phyloP scores from a whole-genome alignment of 2,329 filamentous ascomycete genomes.

The Nemania bipapillata region DNA sequence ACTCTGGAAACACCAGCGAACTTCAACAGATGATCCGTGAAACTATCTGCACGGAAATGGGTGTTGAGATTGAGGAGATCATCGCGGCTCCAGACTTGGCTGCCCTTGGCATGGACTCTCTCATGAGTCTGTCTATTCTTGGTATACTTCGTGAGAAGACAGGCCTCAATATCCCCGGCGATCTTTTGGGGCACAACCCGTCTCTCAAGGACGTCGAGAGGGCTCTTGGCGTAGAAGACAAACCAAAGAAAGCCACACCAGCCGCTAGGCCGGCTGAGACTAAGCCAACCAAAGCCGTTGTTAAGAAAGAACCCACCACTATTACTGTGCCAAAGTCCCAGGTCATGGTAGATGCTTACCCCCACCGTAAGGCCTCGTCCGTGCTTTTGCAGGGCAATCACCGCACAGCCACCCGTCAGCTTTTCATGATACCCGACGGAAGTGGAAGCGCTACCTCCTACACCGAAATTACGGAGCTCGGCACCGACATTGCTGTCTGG shows the following conservation, averaged over 20 bases:
- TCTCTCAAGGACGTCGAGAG: slow-evolving; percentile 74
- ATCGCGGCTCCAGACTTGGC: slow-evolving; percentile 64
- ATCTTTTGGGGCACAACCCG: slow-evolving; percentile 70
- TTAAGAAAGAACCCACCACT: slow-evolving; percentile 35
- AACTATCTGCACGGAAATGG: slow-evolving; percentile 77
- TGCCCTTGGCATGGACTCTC: slow-evolving; percentile 69
- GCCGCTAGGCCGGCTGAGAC: slow-evolving; percentile 45
- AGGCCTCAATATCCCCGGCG: slow-evolving; percentile 64
- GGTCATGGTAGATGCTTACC: slow-evolving; percentile 57
- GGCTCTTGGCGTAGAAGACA: slow-evolving; percentile 65
- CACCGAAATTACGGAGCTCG: slow-evolving; percentile 66
- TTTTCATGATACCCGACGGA: slow-evolving; percentile 67
- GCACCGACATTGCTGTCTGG: slow-evolving; percentile 61
- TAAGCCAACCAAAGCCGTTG: slow-evolving; percentile 44
- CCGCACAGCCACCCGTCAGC: slow-evolving; percentile 58
- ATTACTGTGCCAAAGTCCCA: slow-evolving; percentile 60
- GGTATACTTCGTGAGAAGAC: slow-evolving; percentile 66
- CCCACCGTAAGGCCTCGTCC: slow-evolving; percentile 62
- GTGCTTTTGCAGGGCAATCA: slow-evolving; percentile 62
- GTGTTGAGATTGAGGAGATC: slow-evolving; percentile 73
- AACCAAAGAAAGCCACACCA: slow-evolving; percentile 52
- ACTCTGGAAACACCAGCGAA: slow-evolving; percentile 56
- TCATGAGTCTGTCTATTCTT: slow-evolving; percentile 67
- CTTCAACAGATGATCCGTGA: slow-evolving; percentile 67
- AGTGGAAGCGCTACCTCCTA: slow-evolving; percentile 74